Base-by-base conservation (phyloP, 345 rosid species). In the Dovyalis caffra region DNA sequence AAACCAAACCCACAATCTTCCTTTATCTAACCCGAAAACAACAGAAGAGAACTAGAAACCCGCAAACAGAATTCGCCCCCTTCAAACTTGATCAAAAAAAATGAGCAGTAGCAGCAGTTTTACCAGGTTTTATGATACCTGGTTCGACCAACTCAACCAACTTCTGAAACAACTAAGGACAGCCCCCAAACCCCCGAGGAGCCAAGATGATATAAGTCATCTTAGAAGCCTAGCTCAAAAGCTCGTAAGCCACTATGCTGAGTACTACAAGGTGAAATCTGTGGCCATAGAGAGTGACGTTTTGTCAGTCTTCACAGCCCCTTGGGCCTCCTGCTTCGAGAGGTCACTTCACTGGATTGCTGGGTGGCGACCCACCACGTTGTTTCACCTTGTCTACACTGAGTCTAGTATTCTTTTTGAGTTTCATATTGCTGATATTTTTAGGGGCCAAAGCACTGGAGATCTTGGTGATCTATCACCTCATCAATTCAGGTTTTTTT, bases 401-500 rank as follows among this genome's bases (percentile, higher is more conserved):
- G 95, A 94, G 82, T 89, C 97, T 0, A 90, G 97, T 74, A 87
- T 86, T 40, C 86, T 82, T 37, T 94, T 94, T 14, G 95, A 92
- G 90, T 85, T 92, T 77, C 89, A 82, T 61, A 88, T 92, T 21
- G 73, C 85, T 16, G 97, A 94, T 80, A 90, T 94, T 35, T 87
- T 92, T 6, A 88, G 86, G 25, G 98, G 97, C 1, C 65, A 69
- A 61, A 75, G 83, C 0, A 87, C 90, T 1, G 97, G 98, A 16
- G 95, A 92, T 71, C 93, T 94, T 15, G 93, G 95, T 7, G 98
- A 94, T 64, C 87, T 92, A 9, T 89, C 96, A 14, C 93, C 97
- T 23, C 62, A 64, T 57, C 98, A 94, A 12, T 90, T 92, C 90
- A 83, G 97, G 97, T 49, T 16, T 45, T 16, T 45, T 60, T 9